Evolutionary conservation across 345 rosid species (phyloP).

Genomic region (Eucalyptus erythrocorys): DNA sequence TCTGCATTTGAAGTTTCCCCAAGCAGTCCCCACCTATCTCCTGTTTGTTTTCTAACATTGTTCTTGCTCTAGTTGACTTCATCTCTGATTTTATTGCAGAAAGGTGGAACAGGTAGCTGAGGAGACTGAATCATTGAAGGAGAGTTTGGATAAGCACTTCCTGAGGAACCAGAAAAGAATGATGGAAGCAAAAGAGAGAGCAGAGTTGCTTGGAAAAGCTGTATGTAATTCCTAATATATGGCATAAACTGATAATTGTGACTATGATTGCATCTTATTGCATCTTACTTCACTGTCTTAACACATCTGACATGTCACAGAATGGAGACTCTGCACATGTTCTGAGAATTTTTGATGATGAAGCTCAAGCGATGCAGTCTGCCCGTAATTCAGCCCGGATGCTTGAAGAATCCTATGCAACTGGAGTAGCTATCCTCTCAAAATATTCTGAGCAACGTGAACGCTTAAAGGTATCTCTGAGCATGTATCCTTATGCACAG

Average conservation of each 20-base stretch:
- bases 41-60: not conserved
- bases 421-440: constrained; percentile 77
- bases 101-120: constrained; percentile 90
- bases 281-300: not conserved
- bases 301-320: constrained; percentile 11
- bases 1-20: not conserved
- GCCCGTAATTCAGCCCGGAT: constrained; percentile 71
- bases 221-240: constrained; percentile 11
- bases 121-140: constrained; percentile 73
- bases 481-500: not conserved
- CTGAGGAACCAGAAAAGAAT: constrained; percentile 57
- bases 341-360: constrained; percentile 81
- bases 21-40: not conserved
- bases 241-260: not conserved
- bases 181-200: constrained; percentile 77
- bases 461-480: constrained; percentile 61
- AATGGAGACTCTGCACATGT: constrained; percentile 79
- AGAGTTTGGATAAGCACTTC: constrained; percentile 57
- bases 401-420: constrained; percentile 72
- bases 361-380: constrained; percentile 84
- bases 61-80: not conserved
- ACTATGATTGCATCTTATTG: not conserved
- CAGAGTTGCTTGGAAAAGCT: constrained; percentile 73
- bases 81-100: constrained; percentile 6
- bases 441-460: constrained; percentile 91